Percentiles rank a stretch among this genome's conserved stretches.
Evolutionary conservation across 2,329 filamentous ascomycete species (phyloP).

Genomic region (Emericellopsis cladophorae): DNA sequence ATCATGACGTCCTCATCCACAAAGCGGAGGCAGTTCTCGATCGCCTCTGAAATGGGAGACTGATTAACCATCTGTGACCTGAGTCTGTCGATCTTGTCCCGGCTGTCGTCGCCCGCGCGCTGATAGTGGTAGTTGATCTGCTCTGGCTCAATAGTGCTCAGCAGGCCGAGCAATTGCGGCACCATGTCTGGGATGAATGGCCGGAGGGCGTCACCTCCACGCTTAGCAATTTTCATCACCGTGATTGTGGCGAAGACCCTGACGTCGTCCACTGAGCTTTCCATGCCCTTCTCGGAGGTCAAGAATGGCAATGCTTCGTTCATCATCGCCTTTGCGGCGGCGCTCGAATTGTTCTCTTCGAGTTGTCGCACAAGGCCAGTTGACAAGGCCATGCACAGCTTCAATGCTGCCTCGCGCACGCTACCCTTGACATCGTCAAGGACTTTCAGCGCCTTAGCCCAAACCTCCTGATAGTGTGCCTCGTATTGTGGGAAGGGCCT

Average conservation of each 20-base stretch:
- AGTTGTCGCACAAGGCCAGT: constrained; percentile 76
- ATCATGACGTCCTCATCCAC: constrained; percentile 70
- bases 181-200: constrained; percentile 75
- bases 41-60: constrained; percentile 84
- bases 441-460: constrained; percentile 77
- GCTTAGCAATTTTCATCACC: constrained; percentile 80
- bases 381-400: constrained; percentile 72
- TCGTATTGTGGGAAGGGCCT: constrained; percentile 67
- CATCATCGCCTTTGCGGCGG: constrained; percentile 67
- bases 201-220: constrained; percentile 64
- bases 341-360: constrained; percentile 58
- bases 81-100: constrained; percentile 82
- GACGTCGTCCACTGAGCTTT: constrained; percentile 80
- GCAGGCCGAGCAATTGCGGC: constrained; percentile 64
- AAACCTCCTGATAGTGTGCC: constrained; percentile 72
- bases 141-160: constrained; percentile 83
- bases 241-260: constrained; percentile 74
- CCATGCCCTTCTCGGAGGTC: constrained; percentile 75
- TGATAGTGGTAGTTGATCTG: constrained; percentile 87
- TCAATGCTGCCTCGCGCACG: constrained; percentile 69
- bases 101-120: constrained; percentile 74
- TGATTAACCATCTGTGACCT: constrained; percentile 69
- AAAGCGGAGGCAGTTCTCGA: constrained; percentile 77
- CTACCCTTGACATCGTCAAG: constrained; percentile 93
- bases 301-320: constrained; percentile 82